Base-by-base conservation (phyloP, 169 alveolate species). In the Cryptosporidium felis region DNA sequence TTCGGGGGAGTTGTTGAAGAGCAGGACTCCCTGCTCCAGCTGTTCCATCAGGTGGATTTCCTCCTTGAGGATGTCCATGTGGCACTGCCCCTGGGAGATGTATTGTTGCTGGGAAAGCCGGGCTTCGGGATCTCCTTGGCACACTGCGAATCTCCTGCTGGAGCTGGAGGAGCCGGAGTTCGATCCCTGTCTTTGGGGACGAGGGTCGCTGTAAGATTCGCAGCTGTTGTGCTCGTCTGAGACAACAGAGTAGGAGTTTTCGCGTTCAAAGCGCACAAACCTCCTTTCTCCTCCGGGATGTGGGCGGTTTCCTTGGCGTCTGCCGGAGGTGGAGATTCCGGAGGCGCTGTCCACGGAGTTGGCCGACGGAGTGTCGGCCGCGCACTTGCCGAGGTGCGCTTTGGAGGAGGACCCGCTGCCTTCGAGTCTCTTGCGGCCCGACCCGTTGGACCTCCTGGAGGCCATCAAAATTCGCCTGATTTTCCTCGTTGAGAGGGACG, bases 41-140 rank as follows among this genome's bases (percentile, higher is more conserved):
- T 53, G 67, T 36, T 74, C 85, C 85, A 74, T 74, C 8, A 74
- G 18, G 8, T 74, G 85, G 51, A 74, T 74, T 36, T 74, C 85
- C 26, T 74, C 85, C 14, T 74, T 74, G 26, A 74, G 56, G 21
- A 53, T 53, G 23, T 74, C 85, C 85, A 74, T 34, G 59, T 74
- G 85, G 44, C 63, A 74, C 26, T 74, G 85, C 18, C 85, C 85
- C 40, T 74, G 85, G 23, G 85, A 74, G 5, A 74, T 58, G 18
- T 51, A 74, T 21, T 26, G 61, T 8, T 58, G 63, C 10, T 65
- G 56, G 9, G 23, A 38, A 4, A 16, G 34, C 67, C 23, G 41
- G 23, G 23, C 66, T 34, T 74, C 56, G 60, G 61, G 36, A 12
- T 74, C 9, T 28, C 5, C 14, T 14, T 44, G 51, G 51, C 12